Percentiles rank a stretch among this genome's conserved stretches.
Conservation (phyloP, 2,329 filamentous ascomycete genomes). For the Hymenoscyphus albidus region DNA sequence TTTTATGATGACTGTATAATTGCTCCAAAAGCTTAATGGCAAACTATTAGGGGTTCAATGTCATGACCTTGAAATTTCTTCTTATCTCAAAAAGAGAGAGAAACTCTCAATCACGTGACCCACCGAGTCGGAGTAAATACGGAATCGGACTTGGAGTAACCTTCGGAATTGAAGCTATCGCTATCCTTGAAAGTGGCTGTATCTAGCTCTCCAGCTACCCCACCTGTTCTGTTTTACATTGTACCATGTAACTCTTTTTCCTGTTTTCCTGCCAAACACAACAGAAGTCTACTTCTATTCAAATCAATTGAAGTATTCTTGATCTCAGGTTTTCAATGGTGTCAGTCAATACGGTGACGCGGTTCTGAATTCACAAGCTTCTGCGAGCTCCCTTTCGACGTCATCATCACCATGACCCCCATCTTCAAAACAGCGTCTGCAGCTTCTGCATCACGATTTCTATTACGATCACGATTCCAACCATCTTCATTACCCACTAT, state of each 20-base stretch:
- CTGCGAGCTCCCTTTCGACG: neutral
- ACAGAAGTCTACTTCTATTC: neutral
- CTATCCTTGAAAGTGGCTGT: neutral
- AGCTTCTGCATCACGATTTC: slow-evolving; percentile 22
- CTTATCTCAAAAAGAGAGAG: neutral
- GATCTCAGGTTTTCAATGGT: neutral
- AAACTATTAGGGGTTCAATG: no score
- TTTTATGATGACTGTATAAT: no score
- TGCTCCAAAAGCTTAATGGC: no score
- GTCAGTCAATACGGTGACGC: neutral
- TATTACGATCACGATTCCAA: slow-evolving; percentile 28
- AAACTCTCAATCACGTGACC: neutral
- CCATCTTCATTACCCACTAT: slow-evolving; percentile 25
- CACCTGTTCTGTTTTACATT: neutral
- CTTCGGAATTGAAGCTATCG: slow-evolving; percentile 1
- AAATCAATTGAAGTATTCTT: neutral
- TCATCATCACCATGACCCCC: slow-evolving; percentile 24
- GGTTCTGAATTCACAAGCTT: neutral
- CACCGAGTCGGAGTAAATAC: neutral
- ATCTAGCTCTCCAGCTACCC: neutral
- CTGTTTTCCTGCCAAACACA: neutral
- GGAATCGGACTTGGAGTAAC: neutral
- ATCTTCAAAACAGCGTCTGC: slow-evolving; percentile 21
- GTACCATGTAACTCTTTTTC: neutral
- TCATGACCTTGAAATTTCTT: neutral